Base-by-base conservation (phyloP, 371 early-diverging fungal genomes). In the Zychaea mexicana region DNA sequence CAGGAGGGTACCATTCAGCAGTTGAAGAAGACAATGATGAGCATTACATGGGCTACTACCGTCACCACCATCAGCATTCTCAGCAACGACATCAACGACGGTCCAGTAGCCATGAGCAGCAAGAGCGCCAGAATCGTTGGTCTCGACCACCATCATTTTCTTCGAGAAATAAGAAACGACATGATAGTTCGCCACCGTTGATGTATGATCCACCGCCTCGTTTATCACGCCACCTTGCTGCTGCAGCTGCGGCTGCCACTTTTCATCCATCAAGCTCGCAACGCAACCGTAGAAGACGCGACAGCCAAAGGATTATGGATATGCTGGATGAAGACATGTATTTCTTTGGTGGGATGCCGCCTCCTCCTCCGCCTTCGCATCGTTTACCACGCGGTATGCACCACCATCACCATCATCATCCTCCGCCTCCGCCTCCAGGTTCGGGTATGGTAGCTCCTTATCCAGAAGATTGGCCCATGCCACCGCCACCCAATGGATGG, bases 1-100 rank as follows among this genome's bases (percentile, higher is more conserved):
- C n/a, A n/a, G n/a, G n/a, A n/a, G 42, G 30, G 8, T 58, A 45
- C 19, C 59, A 38, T 46, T 42, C 42, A 45, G 59, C 59, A n/a
- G n/a, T 55, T 7, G 55, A 55, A 36, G 56, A 56, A 21, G 36
- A 36, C 12, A 36, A n/a, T 19, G 19, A 56, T 36, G 36, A 56
- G 5, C 19, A 32, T 32, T 19, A 31, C 8, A 27, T 53, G 28
- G 30, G 17, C 30, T 13, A 4, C 30, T 10, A 30, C n/a, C 30
- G 31, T n/a, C 17, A 13, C n/a, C 15, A 53, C 28, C 27, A 28
- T 53, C 30, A 30, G 26, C 53, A 30, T 28, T 24, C 28, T 15
- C 30, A 30, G 17, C 21, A 26, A 22, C 19, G 27, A 10, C 52
- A 24, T 10, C 27, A 28, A 17, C 53, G 26, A 46, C 46, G 46